These are phyloP conservation scores for Fraxinus americana DNA, from an alignment of 257 asterid genomes.

Conservation along the genomic window DNA sequence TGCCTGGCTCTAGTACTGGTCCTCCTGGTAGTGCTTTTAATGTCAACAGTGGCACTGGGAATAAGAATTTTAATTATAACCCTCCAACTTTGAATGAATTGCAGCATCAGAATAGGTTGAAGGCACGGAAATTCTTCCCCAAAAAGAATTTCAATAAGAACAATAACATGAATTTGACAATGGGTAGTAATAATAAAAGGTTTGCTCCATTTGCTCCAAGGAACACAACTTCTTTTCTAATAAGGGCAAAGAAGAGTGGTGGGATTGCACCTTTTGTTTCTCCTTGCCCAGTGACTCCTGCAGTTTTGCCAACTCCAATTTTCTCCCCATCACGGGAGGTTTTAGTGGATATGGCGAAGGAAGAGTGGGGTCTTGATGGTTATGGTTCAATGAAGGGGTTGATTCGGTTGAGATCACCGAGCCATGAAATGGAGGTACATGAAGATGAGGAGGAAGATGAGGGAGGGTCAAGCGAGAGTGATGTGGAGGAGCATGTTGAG, in stretches of 20 bases:
- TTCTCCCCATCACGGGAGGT: constrained; percentile 58
- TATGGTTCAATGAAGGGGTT: constrained; percentile 70
- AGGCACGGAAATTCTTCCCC: constrained; percentile 55
- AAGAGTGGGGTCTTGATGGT: constrained; percentile 70
- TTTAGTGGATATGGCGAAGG: constrained; percentile 55
- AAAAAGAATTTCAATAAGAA: constrained; percentile 58
- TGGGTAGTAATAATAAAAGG: constrained; percentile 32
- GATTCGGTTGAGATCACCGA: constrained; percentile 51
- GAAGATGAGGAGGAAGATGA: constrained; percentile 54
- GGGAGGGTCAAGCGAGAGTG: constrained; percentile 46
- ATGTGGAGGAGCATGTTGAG: constrained; percentile 56
- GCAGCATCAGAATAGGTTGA: constrained; percentile 70
- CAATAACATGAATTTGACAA: constrained; percentile 26
- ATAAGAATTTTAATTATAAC: constrained; percentile 45
- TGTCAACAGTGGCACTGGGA: constrained; percentile 27
- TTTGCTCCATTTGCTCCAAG: constrained; percentile 58
- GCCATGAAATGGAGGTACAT: constrained; percentile 38
- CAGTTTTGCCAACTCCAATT: constrained; percentile 55
- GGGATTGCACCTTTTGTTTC: constrained; percentile 60
- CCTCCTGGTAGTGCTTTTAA: constrained; percentile 24
- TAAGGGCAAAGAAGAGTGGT: constrained; percentile 54
- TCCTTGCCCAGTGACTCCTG: constrained; percentile 56
- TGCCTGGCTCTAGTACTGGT: constrained; percentile 37
- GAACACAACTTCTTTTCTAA: constrained; percentile 60
- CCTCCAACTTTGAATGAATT: constrained; percentile 70